phyloP scores from a whole-genome alignment of 2,329 filamentous ascomycete species.

The Clonostachys sp. region DNA sequence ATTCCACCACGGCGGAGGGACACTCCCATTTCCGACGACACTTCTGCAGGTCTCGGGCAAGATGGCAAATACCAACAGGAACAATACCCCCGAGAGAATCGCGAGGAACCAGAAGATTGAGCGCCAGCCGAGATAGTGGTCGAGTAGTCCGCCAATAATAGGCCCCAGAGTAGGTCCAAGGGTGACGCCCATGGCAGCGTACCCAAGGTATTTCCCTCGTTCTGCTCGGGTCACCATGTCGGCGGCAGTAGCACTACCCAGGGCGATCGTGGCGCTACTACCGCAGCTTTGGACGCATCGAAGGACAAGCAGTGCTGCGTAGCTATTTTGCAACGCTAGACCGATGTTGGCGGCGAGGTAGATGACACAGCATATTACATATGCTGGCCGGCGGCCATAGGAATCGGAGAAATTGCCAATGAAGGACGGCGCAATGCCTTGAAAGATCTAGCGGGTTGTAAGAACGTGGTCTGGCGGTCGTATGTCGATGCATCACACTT shows the following conservation, averaged over 20 bases:
- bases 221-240: slow-evolving; percentile 67
- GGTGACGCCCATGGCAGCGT: slow-evolving; percentile 44
- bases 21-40: slow-evolving; percentile 57
- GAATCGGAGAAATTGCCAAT: slow-evolving; percentile 59
- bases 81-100: slow-evolving; percentile 19
- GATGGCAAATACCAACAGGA: slow-evolving; percentile 60
- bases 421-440: slow-evolving; percentile 55
- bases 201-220: slow-evolving; percentile 63
- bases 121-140: slow-evolving; percentile 46
- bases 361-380: slow-evolving; percentile 50
- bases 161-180: slow-evolving; percentile 37
- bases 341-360: slow-evolving; percentile 56
- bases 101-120: slow-evolving; percentile 53
- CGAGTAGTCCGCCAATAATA: slow-evolving; percentile 46
- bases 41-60: slow-evolving; percentile 56
- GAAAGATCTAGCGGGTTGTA: slow-evolving; percentile 60
- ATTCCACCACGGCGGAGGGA: slow-evolving; percentile 51
- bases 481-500: too few species aligned
- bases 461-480: slow-evolving; percentile 29
- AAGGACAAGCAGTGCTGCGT: slow-evolving; percentile 53
- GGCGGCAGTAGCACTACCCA: slow-evolving; percentile 66
- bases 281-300: slow-evolving; percentile 60
- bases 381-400: slow-evolving; percentile 56
- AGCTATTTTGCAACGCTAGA: slow-evolving; percentile 53
- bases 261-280: slow-evolving; percentile 63